phyloP scores from a whole-genome alignment of 2,329 filamentous ascomycete species.

The Fusarium mexicanum region DNA sequence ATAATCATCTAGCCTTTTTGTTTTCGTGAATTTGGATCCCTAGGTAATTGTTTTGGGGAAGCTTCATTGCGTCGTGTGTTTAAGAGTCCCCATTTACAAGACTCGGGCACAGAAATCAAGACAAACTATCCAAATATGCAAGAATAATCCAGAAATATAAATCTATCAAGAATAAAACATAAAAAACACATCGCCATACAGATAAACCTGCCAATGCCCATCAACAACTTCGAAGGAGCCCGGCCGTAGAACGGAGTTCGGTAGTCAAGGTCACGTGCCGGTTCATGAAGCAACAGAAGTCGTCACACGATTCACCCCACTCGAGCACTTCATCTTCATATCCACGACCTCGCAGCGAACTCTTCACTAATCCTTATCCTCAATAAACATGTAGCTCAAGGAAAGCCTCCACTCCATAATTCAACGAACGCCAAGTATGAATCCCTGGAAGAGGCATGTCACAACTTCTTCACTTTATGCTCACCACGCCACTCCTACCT shows the following conservation, averaged over 20 bases:
- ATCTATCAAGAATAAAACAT: background rate
- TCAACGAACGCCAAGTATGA: background rate
- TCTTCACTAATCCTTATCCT: background rate
- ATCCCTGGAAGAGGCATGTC: background rate
- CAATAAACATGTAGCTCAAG: background rate
- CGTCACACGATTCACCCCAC: conserved; percentile 15
- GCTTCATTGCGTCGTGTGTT: background rate
- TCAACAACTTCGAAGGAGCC: background rate
- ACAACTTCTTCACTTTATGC: background rate
- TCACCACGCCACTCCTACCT: background rate
- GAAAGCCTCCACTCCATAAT: background rate
- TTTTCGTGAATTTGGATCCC: background rate
- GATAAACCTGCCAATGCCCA: background rate
- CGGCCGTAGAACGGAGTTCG: background rate
- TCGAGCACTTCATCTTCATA: background rate
- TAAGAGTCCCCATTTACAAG: background rate
- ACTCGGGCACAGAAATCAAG: background rate
- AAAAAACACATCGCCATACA: background rate
- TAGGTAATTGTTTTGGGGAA: background rate
- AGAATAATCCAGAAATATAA: background rate
- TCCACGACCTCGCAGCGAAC: background rate
- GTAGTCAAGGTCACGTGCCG: conserved; percentile 15
- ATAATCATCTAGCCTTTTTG: background rate
- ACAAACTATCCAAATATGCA: background rate
- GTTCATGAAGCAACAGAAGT: background rate